A percentile compares a stretch with the other conserved stretches of the same genome.
phyloP scores from a whole-genome alignment of 2,329 filamentous ascomycete species.

The Keithomyces neogunnii region DNA sequence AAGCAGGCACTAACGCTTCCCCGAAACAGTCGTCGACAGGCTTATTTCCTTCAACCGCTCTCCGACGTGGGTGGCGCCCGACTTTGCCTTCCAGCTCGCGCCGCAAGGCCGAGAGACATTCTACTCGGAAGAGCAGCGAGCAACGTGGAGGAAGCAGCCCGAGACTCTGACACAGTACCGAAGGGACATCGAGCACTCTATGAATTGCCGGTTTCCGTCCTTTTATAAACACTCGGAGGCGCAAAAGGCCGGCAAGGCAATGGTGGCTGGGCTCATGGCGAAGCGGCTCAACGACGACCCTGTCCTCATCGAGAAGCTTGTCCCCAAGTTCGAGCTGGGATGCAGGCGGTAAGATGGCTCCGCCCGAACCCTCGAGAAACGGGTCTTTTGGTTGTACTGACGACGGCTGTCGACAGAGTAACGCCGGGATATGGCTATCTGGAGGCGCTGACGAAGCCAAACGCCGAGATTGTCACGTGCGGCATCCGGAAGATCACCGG shows the following conservation, averaged over 20 bases:
- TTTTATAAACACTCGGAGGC: not conserved
- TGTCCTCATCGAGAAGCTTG: not conserved
- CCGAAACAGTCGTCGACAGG: not conserved
- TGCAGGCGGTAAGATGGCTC: not conserved
- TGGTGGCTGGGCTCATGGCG: not conserved
- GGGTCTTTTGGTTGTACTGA: not conserved
- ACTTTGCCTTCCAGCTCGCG: not conserved
- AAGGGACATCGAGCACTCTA: not conserved
- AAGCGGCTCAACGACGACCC: not conserved
- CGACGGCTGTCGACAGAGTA: not conserved
- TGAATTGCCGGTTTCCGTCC: not conserved
- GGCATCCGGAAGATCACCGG: slow-evolving; percentile 36
- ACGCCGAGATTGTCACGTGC: slow-evolving; percentile 26
- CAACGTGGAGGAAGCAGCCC: not conserved
- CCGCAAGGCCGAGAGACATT: too few species aligned
- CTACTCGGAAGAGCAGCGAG: not conserved
- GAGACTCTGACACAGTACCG: not conserved
- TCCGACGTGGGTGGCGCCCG: not conserved
- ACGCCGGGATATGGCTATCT: not conserved
- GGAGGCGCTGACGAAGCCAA: not conserved
- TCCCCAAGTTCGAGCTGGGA: not conserved
- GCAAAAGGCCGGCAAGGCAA: not conserved
- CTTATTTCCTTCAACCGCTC: not conserved
- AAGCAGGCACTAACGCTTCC: too few species aligned
- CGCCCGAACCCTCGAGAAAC: not conserved